Conservation (phyloP, 805 yeast genomes). For the Cyberlindnera mrakii region DNA sequence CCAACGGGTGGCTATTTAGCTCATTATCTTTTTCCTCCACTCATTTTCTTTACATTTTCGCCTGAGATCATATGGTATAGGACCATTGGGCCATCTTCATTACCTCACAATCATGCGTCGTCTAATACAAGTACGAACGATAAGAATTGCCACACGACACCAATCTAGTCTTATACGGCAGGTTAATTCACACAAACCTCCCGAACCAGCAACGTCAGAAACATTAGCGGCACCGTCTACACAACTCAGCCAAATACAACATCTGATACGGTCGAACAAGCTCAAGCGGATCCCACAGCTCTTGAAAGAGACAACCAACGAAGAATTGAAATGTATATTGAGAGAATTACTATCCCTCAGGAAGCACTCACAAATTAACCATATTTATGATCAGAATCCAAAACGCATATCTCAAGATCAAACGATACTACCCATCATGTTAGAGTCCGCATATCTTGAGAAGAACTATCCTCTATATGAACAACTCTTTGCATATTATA, state of each 20-base stretch:
- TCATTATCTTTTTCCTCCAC: too few relatives aligned
- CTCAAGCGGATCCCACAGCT: neutral
- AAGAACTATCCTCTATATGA: conserved; percentile 14
- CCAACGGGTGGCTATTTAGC: too few relatives aligned
- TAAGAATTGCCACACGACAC: too few relatives aligned
- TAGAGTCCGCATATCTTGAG: conserved; percentile 2
- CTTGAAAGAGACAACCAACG: neutral
- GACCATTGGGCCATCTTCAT: too few relatives aligned
- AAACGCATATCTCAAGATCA: neutral
- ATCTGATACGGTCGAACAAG: neutral
- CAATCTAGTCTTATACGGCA: too few relatives aligned
- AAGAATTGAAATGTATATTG: neutral
- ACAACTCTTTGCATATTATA: conserved; percentile 13
- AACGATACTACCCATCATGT: neutral
- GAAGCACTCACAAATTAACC: neutral
- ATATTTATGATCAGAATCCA: neutral
- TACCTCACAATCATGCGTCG: too few relatives aligned
- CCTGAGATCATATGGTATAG: too few relatives aligned
- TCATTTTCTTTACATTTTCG: too few relatives aligned
- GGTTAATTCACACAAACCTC: neutral
- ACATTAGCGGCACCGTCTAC: neutral
- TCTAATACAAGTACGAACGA: too few relatives aligned
- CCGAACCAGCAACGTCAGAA: neutral
- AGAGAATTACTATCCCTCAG: neutral
- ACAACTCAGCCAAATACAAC: neutral